Base-by-base conservation (phyloP, 768 basidiomycete species). In the Leucosporidium creatinivorum region DNA sequence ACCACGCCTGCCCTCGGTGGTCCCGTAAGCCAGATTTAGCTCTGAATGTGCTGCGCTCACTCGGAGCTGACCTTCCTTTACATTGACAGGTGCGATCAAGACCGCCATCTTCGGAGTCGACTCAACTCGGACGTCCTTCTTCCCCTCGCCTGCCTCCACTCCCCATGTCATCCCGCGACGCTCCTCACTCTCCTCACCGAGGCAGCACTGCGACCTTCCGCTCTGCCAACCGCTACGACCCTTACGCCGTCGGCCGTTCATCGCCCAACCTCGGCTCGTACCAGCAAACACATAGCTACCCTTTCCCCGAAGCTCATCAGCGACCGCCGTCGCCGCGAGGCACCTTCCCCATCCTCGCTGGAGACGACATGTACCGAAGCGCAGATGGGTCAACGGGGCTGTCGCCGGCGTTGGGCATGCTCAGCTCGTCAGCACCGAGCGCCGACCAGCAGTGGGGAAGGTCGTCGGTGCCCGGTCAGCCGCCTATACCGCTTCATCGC, bases 141-240 rank as follows among this genome's bases (percentile, higher is more conserved):
- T 44, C n/a, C 61, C 58, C 25, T 36, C 51, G 31, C 49, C n/a
- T 31, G 8, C 25, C 60, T n/a, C 33, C 55, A 50, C 51, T 10
- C 50, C 26, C 39, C 39, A 44, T 44, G 39, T 3, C 39, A 33
- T 31, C 55, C 28, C 52, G 50, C 51, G 65, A 66, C 49, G 44
- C 57, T 0, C 62, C 69, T 0, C 47, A 51, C 12, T 67, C 69
- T 1, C 69, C 66, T 4, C 63, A 63, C 1, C 60, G 69, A 17
- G 56, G 63, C 15, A 60, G 49, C 5, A 55, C 60, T 5, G 55
- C 66, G 2, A 61, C 49, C 6, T 51, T 61, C 5, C 65, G 69
- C 25, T n/a, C 59, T 4, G n/a, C 3, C 39, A 71, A 62, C 28
- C 66, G 69, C 18, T 71, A 59, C 63, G 69, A 71, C n/a, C 69